Evolutionary conservation across 129 eudicot genomes (phyloP).

Genomic region (Flaveria linearis): DNA sequence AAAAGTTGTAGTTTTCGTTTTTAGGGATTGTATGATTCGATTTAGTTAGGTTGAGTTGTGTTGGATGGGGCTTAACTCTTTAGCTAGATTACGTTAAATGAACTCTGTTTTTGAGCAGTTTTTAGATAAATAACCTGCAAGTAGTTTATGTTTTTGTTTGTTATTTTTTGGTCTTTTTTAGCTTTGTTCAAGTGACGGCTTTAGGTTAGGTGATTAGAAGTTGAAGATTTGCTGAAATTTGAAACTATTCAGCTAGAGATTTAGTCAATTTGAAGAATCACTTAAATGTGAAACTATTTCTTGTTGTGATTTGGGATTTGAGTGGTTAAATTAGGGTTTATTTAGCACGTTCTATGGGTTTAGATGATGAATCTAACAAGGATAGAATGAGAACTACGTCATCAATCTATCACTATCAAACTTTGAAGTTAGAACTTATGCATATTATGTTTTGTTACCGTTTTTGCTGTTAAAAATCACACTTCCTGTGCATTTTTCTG

Average conservation of each 20-base stretch:
- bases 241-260: background rate
- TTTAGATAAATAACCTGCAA: constrained; percentile 3
- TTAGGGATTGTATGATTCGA: background rate
- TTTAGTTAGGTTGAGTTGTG: constrained; percentile 7
- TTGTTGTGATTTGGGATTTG: background rate
- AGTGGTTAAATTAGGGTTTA: background rate
- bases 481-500: background rate
- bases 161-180: background rate
- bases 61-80: too few species aligned
- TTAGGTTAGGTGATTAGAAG: background rate
- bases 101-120: constrained; percentile 6
- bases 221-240: constrained; percentile 6
- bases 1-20: too few species aligned
- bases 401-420: background rate
- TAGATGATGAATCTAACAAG: background rate
- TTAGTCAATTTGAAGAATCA: background rate
- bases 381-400: background rate
- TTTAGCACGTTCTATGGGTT: background rate
- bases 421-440: constrained; percentile 3
- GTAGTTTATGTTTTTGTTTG: background rate
- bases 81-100: background rate
- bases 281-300: constrained; percentile 5
- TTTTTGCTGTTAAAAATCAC: background rate
- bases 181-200: background rate
- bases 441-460: background rate